Evolutionary conservation across 2,329 filamentous ascomycete species (phyloP).

Genomic region (Coniochaeta hoffmannii): DNA sequence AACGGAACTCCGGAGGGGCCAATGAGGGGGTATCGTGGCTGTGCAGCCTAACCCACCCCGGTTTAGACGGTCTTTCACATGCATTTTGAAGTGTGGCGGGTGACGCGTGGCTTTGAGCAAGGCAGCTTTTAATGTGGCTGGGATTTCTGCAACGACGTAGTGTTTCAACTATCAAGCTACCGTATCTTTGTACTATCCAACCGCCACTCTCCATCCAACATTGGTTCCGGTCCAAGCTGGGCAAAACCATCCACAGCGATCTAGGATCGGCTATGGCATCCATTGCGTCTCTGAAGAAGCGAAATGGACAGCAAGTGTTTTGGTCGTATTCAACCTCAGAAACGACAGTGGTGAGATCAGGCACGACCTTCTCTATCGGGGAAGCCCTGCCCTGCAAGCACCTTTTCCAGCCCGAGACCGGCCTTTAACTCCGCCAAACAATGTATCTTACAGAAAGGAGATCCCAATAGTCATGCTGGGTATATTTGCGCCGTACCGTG

Average conservation of each 20-base stretch:
- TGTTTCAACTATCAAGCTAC: too few relatives aligned
- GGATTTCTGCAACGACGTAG: too few relatives aligned
- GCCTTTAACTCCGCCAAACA: neutral
- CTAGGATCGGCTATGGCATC: neutral
- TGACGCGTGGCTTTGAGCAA: neutral
- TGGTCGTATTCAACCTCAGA: neutral
- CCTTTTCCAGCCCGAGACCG: slow-evolving; percentile 1
- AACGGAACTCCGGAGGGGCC: neutral
- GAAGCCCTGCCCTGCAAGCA: slow-evolving; percentile 1
- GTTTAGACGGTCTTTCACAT: neutral
- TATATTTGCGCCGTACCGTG: neutral
- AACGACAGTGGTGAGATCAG: neutral
- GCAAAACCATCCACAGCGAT: neutral
- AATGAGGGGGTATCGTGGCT: neutral
- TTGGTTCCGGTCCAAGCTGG: neutral
- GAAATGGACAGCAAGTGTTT: neutral
- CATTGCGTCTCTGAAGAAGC: neutral
- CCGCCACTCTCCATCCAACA: neutral
- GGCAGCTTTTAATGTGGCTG: too few relatives aligned
- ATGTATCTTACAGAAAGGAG: neutral
- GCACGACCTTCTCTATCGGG: neutral
- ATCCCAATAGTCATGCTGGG: neutral
- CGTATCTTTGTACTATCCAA: too few relatives aligned
- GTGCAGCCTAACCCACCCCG: neutral
- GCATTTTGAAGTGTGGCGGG: neutral